phyloP scores from a whole-genome alignment of 306 rosid species.

The Aeschynomene evenia region DNA sequence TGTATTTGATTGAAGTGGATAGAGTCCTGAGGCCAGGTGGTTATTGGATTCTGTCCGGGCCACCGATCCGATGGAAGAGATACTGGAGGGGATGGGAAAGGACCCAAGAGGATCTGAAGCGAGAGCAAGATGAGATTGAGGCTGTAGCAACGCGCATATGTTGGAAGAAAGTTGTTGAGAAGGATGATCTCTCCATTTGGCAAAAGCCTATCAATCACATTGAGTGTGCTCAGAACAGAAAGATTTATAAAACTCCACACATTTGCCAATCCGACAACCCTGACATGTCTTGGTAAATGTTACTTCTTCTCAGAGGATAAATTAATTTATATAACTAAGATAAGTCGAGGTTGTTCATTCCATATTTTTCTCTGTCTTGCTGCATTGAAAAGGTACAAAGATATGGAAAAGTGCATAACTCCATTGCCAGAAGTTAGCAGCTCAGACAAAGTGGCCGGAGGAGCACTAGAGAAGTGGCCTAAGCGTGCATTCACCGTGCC shows the following conservation, averaged over 20 bases:
- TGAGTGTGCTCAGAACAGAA: constrained; percentile 62
- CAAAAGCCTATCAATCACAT: constrained; percentile 83
- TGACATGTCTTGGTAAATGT: constrained; percentile 84
- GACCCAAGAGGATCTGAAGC: constrained; percentile 74
- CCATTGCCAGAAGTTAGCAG: constrained; percentile 69
- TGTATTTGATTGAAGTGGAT: constrained; percentile 85
- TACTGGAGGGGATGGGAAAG: constrained; percentile 96
- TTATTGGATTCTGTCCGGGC: constrained; percentile 97
- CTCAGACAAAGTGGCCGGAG: constrained; percentile 66
- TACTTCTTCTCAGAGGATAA: too few relatives aligned
- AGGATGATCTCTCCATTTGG: constrained; percentile 76
- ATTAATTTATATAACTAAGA: too few relatives aligned
- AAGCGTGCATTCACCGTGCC: constrained; percentile 73
- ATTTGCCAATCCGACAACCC: constrained; percentile 77
- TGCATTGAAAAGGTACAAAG: constrained; percentile 56
- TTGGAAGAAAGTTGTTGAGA: constrained; percentile 83
- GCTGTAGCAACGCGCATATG: constrained; percentile 64
- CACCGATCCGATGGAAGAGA: constrained; percentile 84
- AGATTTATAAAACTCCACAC: constrained; percentile 59
- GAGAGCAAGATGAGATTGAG: constrained; percentile 82
- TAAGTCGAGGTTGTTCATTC: background rate
- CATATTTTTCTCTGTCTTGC: background rate
- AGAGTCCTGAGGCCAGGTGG: constrained; percentile 93
- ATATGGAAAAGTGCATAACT: constrained; percentile 83
- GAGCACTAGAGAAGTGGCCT: constrained; percentile 87